Conservation (phyloP, 345 rosid genomes). For the Excoecaria agallocha region DNA sequence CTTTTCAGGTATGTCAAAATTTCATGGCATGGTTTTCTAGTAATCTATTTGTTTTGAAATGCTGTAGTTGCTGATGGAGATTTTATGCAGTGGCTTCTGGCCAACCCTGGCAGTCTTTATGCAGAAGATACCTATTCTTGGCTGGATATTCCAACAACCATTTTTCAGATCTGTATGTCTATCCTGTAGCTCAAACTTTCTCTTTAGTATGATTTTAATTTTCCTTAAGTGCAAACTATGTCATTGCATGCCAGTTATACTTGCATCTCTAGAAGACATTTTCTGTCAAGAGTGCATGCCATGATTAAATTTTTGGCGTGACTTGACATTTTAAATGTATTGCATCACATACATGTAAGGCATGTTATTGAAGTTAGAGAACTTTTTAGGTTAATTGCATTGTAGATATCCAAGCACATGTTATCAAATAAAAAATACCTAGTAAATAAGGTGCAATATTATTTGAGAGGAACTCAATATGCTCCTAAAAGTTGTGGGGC, state of each 20-base stretch:
- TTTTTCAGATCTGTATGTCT: slow-evolving; percentile 71
- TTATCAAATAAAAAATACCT: background rate
- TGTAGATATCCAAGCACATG: background rate
- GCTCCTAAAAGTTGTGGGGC: background rate
- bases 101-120: slow-evolving; percentile 89
- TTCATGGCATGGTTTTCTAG: background rate
- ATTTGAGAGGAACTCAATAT: background rate
- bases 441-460: background rate
- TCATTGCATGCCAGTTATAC: background rate
- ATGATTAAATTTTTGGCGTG: background rate
- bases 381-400: background rate
- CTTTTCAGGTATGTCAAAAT: slow-evolving; percentile 68
- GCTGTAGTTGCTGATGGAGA: slow-evolving; percentile 26
- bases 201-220: too few relatives aligned
- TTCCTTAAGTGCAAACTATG: background rate
- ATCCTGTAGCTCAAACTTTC: background rate
- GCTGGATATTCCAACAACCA: slow-evolving; percentile 85
- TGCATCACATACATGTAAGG: background rate
- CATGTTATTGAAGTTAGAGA: background rate
- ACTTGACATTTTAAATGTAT: background rate
- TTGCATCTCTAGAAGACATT: background rate
- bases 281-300: background rate
- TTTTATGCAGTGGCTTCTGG: slow-evolving; percentile 86
- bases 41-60: background rate
- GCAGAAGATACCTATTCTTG: slow-evolving; percentile 89